phyloP scores from a whole-genome alignment of 345 rosid genomes.

The Citropsis articulata region DNA sequence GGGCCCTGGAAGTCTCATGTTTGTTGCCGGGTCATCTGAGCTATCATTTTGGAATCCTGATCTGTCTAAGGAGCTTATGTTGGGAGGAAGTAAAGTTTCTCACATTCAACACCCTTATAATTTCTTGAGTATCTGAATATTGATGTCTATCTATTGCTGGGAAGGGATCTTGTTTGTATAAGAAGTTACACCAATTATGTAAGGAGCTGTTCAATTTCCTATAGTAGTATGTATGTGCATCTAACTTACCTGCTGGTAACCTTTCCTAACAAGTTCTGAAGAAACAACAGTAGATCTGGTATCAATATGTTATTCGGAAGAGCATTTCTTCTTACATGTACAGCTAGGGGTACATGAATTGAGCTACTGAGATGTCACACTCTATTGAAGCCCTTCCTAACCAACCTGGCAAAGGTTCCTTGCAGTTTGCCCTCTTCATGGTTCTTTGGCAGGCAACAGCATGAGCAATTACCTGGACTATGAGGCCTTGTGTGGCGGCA shows the following conservation, averaged over 20 bases:
- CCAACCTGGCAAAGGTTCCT: no score
- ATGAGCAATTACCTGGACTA: no score
- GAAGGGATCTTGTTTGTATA: background rate
- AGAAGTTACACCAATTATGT: background rate
- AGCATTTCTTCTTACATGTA: background rate
- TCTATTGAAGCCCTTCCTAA: no score
- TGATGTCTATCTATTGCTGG: no score
- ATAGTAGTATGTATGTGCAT: background rate
- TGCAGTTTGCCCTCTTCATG: no score
- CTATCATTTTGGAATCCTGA: slow-evolving; percentile 84
- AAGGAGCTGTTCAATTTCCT: background rate
- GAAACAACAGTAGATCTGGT: background rate
- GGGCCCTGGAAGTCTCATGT: slow-evolving; percentile 83
- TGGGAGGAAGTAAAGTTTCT: slow-evolving; percentile 46
- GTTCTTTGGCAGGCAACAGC: no score
- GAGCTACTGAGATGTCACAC: background rate
- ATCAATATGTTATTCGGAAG: background rate
- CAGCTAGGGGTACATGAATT: background rate
- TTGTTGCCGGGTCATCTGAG: slow-evolving; percentile 80
- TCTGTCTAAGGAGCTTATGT: slow-evolving; percentile 80
- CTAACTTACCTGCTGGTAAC: background rate
- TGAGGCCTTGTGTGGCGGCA: no score
- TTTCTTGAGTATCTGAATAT: background rate
- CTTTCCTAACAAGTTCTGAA: background rate
- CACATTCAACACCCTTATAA: background rate